Evolutionary conservation across 1,284 basidiomycete species (phyloP).

Genomic region (Agroathelia rolfsii): DNA sequence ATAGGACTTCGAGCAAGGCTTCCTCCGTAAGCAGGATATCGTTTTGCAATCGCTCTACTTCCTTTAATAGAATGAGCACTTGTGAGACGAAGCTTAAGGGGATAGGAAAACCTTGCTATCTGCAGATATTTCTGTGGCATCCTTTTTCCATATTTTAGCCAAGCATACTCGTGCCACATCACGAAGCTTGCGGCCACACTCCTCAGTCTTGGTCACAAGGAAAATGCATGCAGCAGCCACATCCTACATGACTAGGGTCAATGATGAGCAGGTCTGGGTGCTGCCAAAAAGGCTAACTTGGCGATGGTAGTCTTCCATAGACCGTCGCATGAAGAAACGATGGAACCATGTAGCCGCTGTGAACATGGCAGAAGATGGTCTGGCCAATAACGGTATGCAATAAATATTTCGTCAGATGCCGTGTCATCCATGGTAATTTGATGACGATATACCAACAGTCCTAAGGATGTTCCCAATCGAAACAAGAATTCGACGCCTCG

Average conservation of each 20-base stretch:
- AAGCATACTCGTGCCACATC: slow-evolving; percentile 74
- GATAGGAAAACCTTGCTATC: slow-evolving; percentile 42
- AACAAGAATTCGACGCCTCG: slow-evolving; percentile 75
- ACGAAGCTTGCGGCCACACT: slow-evolving; percentile 78
- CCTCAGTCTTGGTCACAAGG: slow-evolving; percentile 86
- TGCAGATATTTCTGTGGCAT: slow-evolving; percentile 43
- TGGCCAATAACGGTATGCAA: too few relatives aligned
- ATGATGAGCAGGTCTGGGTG: slow-evolving; percentile 2
- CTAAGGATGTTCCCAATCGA: slow-evolving; percentile 63
- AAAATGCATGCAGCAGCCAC: slow-evolving; percentile 87
- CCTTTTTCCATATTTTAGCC: slow-evolving; percentile 53
- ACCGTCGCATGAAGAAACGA: slow-evolving; percentile 88
- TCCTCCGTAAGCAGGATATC: slow-evolving; percentile 77
- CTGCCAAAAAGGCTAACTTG: slow-evolving; percentile 37
- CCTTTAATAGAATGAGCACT: slow-evolving; percentile 33
- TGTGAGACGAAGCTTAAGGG: slow-evolving; percentile 9
- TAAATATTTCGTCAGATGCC: too few relatives aligned
- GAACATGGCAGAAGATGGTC: slow-evolving; percentile 69
- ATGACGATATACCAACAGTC: slow-evolving; percentile 42
- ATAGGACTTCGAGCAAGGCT: slow-evolving; percentile 76
- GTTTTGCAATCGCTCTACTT: slow-evolving; percentile 65
- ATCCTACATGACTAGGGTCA: slow-evolving; percentile 38
- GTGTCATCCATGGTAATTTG: too few relatives aligned
- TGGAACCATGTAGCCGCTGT: slow-evolving; percentile 88
- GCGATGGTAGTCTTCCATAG: slow-evolving; percentile 76